Base-by-base conservation (phyloP, 495 filamentous ascomycete species). In the Aspergillus cristatus region DNA sequence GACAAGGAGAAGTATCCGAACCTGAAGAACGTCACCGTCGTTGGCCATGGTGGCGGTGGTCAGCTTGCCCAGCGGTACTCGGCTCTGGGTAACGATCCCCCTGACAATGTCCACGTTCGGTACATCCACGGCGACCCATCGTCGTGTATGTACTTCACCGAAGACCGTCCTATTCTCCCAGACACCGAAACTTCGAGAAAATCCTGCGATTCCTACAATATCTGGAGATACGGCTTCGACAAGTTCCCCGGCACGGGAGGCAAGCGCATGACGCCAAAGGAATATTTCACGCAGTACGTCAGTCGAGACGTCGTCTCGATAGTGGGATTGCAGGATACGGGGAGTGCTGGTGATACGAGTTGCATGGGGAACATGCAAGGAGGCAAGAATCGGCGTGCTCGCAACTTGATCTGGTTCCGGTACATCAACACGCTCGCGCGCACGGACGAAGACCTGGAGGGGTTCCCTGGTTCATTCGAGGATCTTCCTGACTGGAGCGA, bases 71-170 rank as follows among this genome's bases (percentile, higher is more conserved):
- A 46, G 22, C 43, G 43, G 18, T 46, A 46, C 34, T 37, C 43
- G 12, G 38, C 34, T 30, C 14, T 46, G 28, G 43, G 28, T 34
- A 37, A 41, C 16, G 34, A 41, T 34, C 18, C 43, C 14, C 43
- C 43, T 15, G 43, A 41, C 1, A 41, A 46, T 34, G 43, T 46
- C n/a, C 43, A 46, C 34, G 34, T 46, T 34, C 43, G 43, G 17
- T 46, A 46, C 33, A 46, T 46, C 18, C 43, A 46, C 38, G 43
- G 43, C 16, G 43, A 46, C 34, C 38, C 43, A 38, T 46, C 43
- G 2, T 46, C 43, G 10, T 46, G 43, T 14, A 41, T 46, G 20
- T 46, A 46, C 29, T 46, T 46, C 30, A 46, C 43, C 17, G 38
- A 41, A 17, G 34, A 46, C 38, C 38, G 43, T 1, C 43, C 43